Percentiles rank a stretch among this genome's conserved stretches.
phyloP scores from a whole-genome alignment of 495 filamentous ascomycete species.

The Bombardia bombarda region DNA sequence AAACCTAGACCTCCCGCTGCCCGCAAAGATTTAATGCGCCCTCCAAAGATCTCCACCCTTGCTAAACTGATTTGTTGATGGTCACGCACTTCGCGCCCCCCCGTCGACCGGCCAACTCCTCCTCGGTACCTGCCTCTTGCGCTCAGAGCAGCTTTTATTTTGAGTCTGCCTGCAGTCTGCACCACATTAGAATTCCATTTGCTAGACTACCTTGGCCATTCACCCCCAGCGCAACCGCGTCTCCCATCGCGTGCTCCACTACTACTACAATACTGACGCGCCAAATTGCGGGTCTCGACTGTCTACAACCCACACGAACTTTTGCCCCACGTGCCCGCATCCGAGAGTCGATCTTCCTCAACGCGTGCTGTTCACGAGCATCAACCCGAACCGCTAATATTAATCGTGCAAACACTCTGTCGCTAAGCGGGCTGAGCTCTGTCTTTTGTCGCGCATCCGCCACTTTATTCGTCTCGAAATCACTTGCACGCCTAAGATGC shows the following conservation, averaged over 20 bases:
- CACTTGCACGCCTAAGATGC: constrained; percentile 10
- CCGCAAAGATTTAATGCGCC: background rate
- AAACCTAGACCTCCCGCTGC: background rate
- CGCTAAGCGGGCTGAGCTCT: background rate
- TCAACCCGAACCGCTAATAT: background rate
- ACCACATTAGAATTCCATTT: too few species aligned
- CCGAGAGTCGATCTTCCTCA: background rate
- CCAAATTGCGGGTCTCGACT: too few species aligned
- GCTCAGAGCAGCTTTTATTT: too few species aligned
- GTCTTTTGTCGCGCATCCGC: background rate
- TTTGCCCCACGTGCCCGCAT: constrained; percentile 5
- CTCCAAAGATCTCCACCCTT: background rate
- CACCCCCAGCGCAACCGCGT: too few species aligned
- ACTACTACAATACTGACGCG: too few species aligned
- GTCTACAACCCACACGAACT: background rate
- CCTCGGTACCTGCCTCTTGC: too few species aligned
- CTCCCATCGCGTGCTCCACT: too few species aligned
- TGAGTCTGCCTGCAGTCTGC: too few species aligned
- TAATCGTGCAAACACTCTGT: background rate
- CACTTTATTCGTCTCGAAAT: background rate
- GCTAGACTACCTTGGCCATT: too few species aligned
- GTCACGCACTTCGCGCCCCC: background rate
- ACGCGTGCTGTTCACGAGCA: background rate
- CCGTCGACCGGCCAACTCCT: too few species aligned
- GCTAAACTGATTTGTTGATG: background rate